Evolutionary conservation across 441 rosid genomes (phyloP), one percentile per base, ranked within the genome.

Genomic region (Adansonia madagascariensis): DNA sequence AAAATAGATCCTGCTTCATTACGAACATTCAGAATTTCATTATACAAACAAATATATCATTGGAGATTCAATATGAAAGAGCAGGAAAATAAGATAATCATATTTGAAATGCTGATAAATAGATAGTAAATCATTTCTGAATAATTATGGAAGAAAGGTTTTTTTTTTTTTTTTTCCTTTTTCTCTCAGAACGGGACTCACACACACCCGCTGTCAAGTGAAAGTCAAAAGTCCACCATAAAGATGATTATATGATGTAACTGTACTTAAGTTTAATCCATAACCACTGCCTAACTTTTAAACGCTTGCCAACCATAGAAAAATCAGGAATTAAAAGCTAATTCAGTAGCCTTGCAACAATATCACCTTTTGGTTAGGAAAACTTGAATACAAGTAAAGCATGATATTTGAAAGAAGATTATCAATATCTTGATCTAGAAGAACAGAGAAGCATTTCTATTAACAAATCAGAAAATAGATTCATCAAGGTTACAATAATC

Each of bases 401-500:
- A 49, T 46, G 68, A 47, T 27, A 49, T 10, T 24, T 15, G 20
- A 62, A 61, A 14, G 43, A 63, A 43, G 47, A 62, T 8, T 46
- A 75, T 62, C 44, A 49, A 74, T 20, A 73, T 66, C 52, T 65
- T 24, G 39, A 66, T 79, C 18, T 57, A 39, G 57, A 71, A 11
- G 69, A 75, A 41, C 49, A 14, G n/a, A 39, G 56, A 65, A 63
- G 60, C 74, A 46, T 67, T 66, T 41, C 17, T 20, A 24, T 17
- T 39, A 72, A 31, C 9, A 59, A 64, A 59, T 22, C 55, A 47
- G 24, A 31, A 46, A 66, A 65, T 22, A 67, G 50, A 73, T 65
- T 4, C 9, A n/a, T 17, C 35, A 75, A 15, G 64, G 31, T 24
- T 35, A 15, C 11, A 60, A 59, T 31, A 47, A 22, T 47, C 24